These are phyloP conservation scores for Fusarium subtropicale DNA, from an alignment of 2,329 filamentous ascomycete species.

Conservation along the genomic window DNA sequence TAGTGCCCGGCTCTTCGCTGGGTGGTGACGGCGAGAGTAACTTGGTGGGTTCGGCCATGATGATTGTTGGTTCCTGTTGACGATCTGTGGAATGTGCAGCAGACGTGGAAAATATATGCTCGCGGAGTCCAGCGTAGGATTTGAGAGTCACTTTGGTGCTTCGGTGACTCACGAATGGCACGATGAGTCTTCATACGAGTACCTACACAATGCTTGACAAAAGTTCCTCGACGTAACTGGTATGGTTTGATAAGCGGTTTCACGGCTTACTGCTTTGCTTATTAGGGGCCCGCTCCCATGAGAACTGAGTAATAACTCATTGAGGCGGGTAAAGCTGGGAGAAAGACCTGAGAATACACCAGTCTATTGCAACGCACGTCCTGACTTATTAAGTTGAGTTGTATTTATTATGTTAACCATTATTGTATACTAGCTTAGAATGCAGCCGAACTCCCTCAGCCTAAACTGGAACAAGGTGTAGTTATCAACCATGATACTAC, in stretches of 20 bases:
- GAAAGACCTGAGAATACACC: background rate
- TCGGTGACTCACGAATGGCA: conserved; percentile 18
- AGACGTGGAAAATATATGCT: background rate
- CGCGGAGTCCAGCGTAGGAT: background rate
- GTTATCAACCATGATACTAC: background rate
- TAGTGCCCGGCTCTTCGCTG: conserved; percentile 45
- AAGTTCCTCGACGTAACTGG: conserved; percentile 10
- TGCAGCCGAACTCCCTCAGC: background rate
- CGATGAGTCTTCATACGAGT: background rate
- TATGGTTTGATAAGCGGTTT: background rate
- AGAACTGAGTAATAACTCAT: background rate
- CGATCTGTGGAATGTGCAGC: background rate
- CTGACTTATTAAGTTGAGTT: conserved; percentile 2
- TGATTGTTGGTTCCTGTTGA: background rate
- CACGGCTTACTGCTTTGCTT: background rate
- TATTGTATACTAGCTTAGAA: conserved; percentile 8
- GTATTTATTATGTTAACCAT: conserved; percentile 23
- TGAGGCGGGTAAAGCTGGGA: background rate
- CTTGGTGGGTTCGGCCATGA: conserved; percentile 30
- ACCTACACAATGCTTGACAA: conserved; percentile 3
- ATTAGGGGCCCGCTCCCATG: background rate
- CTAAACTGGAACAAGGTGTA: background rate
- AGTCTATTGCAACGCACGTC: background rate
- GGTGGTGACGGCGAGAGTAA: conserved; percentile 44
- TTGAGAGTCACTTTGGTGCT: background rate